Evolutionary conservation across 441 rosid genomes (phyloP), one percentile per base, ranked within the genome.

Genomic region (Dalechampia spathulata): DNA sequence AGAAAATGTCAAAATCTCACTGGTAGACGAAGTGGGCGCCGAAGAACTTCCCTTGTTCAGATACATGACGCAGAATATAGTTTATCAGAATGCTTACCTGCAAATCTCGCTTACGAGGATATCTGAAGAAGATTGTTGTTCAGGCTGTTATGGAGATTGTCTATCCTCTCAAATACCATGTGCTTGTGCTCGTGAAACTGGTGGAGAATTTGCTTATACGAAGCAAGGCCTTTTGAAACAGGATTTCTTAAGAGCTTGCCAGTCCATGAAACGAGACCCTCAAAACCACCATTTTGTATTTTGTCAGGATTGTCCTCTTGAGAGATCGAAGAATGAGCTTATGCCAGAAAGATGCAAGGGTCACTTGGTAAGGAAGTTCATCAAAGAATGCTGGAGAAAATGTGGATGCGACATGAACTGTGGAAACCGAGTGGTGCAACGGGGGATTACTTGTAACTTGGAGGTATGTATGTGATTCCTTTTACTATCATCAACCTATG

Each of bases 331-430:
- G 48, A 67, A 70, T 55, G 86, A 69, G 57, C 16, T 57, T 54
- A 39, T 43, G 36, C 66, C 75, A 21, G 87, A 73, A 58, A 56
- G 73, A 55, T 88, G 98, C 74, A 84, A 79, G 57, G 95, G 98
- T 16, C 98, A 91, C 55, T 60, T 86, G 75, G 57, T 88, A 38
- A 74, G 83, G 66, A 88, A 79, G 78, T 91, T 91, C 58, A 78
- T 88, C 43, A 91, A 91, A 64, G 96, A 92, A 69, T 92, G 96
- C 52, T 88, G 95, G 96, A 78, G 67, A 61, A 88, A 86, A 77
- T 92, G 98, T 70, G 96, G 95, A 55, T 88, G 95, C 53, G 52
- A 68, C 55, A 79, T 78, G 91, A 58, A 50, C 17, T 91, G 96
- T 71, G 91, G 94, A 55, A 92, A 92, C 71, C 80, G 95, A 45